A percentile compares a stretch with the other conserved stretches of the same genome.
Conservation (phyloP, 2,329 filamentous ascomycete genomes). For the Fusarium brevicatenulatum region DNA sequence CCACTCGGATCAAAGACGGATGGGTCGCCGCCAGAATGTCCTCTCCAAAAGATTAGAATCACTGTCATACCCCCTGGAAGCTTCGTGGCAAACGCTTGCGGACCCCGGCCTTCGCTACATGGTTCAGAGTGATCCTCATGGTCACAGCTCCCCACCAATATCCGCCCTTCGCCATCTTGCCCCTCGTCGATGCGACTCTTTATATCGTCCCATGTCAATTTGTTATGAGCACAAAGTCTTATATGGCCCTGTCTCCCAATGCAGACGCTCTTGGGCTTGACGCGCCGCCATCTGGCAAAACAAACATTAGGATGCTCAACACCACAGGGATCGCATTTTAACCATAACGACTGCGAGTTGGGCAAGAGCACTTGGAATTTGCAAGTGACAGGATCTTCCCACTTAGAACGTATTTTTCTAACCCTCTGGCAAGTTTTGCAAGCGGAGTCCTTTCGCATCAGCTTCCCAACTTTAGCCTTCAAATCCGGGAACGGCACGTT, state of each 20-base stretch:
- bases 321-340: not conserved
- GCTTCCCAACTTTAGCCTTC: not conserved
- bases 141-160: not conserved
- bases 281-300: not conserved
- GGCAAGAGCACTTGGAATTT: not conserved
- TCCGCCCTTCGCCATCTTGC: not conserved
- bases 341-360: not conserved
- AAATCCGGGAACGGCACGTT: not conserved
- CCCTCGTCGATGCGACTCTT: not conserved
- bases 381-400: not conserved
- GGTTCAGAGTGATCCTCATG: not conserved
- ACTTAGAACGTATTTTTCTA: not conserved
- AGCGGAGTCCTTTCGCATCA: not conserved
- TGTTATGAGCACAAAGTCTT: not conserved
- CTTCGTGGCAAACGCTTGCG: not conserved
- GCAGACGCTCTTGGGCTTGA: not conserved
- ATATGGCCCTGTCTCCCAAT: not conserved
- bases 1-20: not conserved
- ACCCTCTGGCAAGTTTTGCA: not conserved
- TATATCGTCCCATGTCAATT: not conserved
- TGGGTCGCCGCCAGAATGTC: not conserved
- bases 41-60: not conserved
- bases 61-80: not conserved
- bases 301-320: not conserved
- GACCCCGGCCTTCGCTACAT: not conserved